A percentile compares a stretch with the other conserved stretches of the same genome.
Conservation (phyloP, 345 rosid species). For the Kernera saxatilis region DNA sequence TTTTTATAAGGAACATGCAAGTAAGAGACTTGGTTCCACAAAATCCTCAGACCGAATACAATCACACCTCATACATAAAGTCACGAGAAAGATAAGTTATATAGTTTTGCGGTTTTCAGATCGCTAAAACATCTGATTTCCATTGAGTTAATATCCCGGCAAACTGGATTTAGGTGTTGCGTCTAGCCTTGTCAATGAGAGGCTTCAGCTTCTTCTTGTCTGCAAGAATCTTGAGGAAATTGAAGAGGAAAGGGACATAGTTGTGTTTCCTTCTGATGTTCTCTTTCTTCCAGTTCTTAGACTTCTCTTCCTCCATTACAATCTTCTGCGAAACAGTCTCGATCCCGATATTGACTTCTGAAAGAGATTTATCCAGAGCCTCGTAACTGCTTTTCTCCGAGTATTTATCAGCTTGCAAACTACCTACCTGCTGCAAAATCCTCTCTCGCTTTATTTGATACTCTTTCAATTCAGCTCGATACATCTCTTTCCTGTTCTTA, state of each 20-base stretch:
- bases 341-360: slow-evolving; percentile 27
- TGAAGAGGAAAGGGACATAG: slow-evolving; percentile 34
- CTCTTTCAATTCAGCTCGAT: slow-evolving; percentile 30
- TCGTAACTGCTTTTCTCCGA: slow-evolving; percentile 32
- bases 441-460: slow-evolving; percentile 30
- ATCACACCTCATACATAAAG: not conserved
- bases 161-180: not conserved
- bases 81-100: not conserved
- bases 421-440: slow-evolving; percentile 31
- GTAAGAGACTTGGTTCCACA: slow-evolving; percentile 24
- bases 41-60: slow-evolving; percentile 17
- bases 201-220: slow-evolving; percentile 33
- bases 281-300: slow-evolving; percentile 35
- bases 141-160: not conserved
- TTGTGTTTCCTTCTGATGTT: slow-evolving; percentile 33
- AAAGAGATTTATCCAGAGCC: slow-evolving; percentile 30
- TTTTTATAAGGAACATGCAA: slow-evolving; percentile 28
- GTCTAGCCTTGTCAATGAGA: slow-evolving; percentile 29
- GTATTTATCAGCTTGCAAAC: slow-evolving; percentile 49
- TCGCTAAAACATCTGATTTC: not conserved
- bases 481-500: slow-evolving; percentile 33
- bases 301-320: slow-evolving; percentile 31
- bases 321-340: slow-evolving; percentile 34
- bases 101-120: not conserved
- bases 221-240: slow-evolving; percentile 35